Conservation (phyloP, 139 green algal genomes). For the Chlamydomonas incerta region DNA sequence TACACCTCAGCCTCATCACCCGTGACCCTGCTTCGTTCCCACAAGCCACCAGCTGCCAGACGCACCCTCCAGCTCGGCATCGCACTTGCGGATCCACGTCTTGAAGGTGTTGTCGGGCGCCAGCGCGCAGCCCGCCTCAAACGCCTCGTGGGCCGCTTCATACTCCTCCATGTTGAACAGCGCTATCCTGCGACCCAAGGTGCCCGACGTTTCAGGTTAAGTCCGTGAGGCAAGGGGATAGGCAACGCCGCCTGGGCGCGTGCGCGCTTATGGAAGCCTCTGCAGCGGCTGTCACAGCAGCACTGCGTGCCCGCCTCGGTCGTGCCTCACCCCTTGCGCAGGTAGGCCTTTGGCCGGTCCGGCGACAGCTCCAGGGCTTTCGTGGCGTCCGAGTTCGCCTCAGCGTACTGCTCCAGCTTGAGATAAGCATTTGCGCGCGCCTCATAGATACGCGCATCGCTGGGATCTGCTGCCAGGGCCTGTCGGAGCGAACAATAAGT, state of each 20-base stretch:
- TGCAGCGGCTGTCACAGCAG: not conserved
- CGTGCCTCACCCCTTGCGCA: constrained; percentile 69
- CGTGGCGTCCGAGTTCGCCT: constrained; percentile 79
- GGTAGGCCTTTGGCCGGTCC: constrained; percentile 68
- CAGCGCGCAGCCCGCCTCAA: constrained; percentile 69
- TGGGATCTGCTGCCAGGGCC: constrained; percentile 29
- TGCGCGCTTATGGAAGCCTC: not conserved
- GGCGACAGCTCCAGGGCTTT: constrained; percentile 78
- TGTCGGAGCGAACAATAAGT: not conserved
- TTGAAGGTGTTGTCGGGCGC: constrained; percentile 71
- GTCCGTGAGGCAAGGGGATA: too few species aligned
- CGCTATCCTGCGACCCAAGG: constrained; percentile 59
- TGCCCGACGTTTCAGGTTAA: too few species aligned
- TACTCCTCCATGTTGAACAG: constrained; percentile 92
- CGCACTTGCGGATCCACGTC: constrained; percentile 82
- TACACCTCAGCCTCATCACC: too few species aligned
- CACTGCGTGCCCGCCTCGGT: not conserved
- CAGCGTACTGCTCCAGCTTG: constrained; percentile 76
- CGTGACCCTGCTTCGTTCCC: not conserved
- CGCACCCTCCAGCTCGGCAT: constrained; percentile 82
- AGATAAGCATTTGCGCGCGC: constrained; percentile 70
- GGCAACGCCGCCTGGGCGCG: too few species aligned
- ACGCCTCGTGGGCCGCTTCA: constrained; percentile 83
- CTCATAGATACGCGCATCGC: constrained; percentile 51
- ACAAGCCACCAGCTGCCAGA: not conserved